Evolutionary conservation across 805 yeast genomes (phyloP).

Genomic region (Ogataea haglerorum): DNA sequence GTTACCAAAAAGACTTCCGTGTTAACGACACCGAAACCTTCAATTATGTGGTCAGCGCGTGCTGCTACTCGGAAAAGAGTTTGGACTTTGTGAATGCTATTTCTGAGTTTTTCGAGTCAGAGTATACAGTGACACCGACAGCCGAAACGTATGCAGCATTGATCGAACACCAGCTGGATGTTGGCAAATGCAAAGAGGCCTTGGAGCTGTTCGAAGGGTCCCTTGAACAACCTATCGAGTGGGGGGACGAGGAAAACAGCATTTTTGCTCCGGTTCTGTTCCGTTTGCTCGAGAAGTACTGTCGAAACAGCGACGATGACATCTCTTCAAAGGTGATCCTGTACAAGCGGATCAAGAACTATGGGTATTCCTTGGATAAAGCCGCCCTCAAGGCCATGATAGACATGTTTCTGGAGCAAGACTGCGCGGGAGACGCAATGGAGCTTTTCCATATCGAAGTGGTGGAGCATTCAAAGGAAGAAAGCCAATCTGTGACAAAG

Average conservation of each 20-base stretch:
- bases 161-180: constrained; percentile 32
- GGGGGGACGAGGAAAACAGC: constrained; percentile 38
- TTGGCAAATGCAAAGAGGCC: constrained; percentile 35
- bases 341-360: constrained; percentile 42
- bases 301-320: constrained; percentile 18
- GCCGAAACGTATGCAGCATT: constrained; percentile 36
- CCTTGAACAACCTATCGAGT: constrained; percentile 38
- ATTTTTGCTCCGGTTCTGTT: constrained; percentile 27
- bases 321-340: constrained; percentile 25
- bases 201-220: constrained; percentile 35
- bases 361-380: constrained; percentile 36
- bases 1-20: constrained; percentile 15
- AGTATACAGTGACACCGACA: constrained; percentile 33
- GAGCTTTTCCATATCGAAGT: constrained; percentile 42
- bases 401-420: constrained; percentile 33
- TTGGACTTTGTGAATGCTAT: constrained; percentile 25
- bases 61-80: constrained; percentile 29
- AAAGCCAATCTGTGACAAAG: constrained; percentile 16
- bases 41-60: constrained; percentile 25
- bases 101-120: constrained; percentile 29
- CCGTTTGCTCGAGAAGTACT: constrained; percentile 22
- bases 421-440: constrained; percentile 39
- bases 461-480: constrained; percentile 10
- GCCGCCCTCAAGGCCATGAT: constrained; percentile 38
- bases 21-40: constrained; percentile 25